Evolutionary conservation across 2,329 filamentous ascomycete species (phyloP), one percentile per base, ranked within the genome.

Genomic region (Ciborinia camelliae): DNA sequence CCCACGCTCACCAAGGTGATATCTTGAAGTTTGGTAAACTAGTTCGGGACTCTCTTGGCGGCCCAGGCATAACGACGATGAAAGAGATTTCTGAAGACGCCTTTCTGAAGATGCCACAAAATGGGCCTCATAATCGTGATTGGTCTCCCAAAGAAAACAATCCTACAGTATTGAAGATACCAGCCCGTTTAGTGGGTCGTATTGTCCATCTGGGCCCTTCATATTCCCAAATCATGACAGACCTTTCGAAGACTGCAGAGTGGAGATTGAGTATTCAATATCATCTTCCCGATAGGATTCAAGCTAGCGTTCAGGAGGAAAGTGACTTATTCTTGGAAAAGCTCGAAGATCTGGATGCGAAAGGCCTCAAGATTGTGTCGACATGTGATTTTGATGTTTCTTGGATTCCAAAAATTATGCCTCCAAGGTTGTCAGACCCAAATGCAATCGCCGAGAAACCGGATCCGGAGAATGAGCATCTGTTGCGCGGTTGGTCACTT

Each of bases 161-260:
- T 1, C 48, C 32, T 30, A 41, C 41, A 12, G 48, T 59, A 18
- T 30, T 66, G 20, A 47, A 20, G n/a, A 26, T 66, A n/a, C 51
- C 65, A 12, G 14, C 63, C 15, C 53, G 54, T n/a, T n/a, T 67
- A 26, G 54, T 47, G 20, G 66, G 66, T 12, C 20, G 23, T 1
- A 67, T 67, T 30, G 12, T 23, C 14, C 30, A 64, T 30, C 20
- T 67, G 5, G 66, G 66, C n/a, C 58, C 63, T 39, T 63, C 64
- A 12, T 57, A 61, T 55, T 20, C 39, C 20, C 39, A 63, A 28
- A 58, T 66, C n/a, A 60, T 62, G 20, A 47, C 64, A 3, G 41
- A 66, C n/a, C 30, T 55, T 18, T 52, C 45, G 20, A 61, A 53
- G 23, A 63, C 48, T n/a, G 39, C 63, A 18, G 26, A 41, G 3